Evolutionary conservation across 1,284 basidiomycete species (phyloP).

Genomic region (Vanrija humicola): DNA sequence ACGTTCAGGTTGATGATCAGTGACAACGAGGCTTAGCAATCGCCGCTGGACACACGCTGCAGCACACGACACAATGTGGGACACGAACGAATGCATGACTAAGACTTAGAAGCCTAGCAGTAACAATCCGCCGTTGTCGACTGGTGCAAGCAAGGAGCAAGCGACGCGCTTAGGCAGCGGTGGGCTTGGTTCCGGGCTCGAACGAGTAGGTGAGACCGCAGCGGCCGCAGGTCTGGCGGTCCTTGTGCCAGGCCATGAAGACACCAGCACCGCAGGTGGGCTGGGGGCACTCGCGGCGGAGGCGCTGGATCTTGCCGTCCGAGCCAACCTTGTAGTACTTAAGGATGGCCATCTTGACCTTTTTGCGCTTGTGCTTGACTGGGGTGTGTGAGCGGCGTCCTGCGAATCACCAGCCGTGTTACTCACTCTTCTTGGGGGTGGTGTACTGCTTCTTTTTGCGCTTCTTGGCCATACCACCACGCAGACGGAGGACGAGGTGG

Average conservation of each 20-base stretch:
- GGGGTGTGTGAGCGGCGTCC: too few species aligned
- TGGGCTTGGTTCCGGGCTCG: slow-evolving; percentile 54
- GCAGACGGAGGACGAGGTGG: slow-evolving; percentile 84
- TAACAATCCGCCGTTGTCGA: neutral
- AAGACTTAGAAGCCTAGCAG: slow-evolving; percentile 1
- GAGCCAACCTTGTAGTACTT: slow-evolving; percentile 99
- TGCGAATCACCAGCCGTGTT: too few species aligned
- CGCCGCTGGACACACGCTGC: too few species aligned
- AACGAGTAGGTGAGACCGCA: slow-evolving; percentile 83
- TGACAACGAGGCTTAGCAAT: too few species aligned
- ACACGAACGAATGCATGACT: too few species aligned
- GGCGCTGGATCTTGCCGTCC: slow-evolving; percentile 98
- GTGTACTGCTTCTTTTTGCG: slow-evolving; percentile 96
- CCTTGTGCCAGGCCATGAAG: slow-evolving; percentile 95
- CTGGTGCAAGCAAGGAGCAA: too few species aligned
- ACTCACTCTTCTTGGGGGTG: slow-evolving; percentile 84
- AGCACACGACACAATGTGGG: too few species aligned
- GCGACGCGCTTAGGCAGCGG: slow-evolving; percentile 30
- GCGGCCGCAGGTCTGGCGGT: slow-evolving; percentile 94
- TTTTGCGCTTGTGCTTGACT: slow-evolving; percentile 97
- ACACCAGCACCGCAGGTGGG: slow-evolving; percentile 91
- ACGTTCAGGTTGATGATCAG: too few species aligned
- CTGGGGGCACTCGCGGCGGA: slow-evolving; percentile 76
- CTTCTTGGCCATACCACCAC: slow-evolving; percentile 85
- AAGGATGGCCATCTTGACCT: slow-evolving; percentile 98